phyloP scores from a whole-genome alignment of 2,329 filamentous ascomycete genomes.

The Hymenoscyphus albidus region DNA sequence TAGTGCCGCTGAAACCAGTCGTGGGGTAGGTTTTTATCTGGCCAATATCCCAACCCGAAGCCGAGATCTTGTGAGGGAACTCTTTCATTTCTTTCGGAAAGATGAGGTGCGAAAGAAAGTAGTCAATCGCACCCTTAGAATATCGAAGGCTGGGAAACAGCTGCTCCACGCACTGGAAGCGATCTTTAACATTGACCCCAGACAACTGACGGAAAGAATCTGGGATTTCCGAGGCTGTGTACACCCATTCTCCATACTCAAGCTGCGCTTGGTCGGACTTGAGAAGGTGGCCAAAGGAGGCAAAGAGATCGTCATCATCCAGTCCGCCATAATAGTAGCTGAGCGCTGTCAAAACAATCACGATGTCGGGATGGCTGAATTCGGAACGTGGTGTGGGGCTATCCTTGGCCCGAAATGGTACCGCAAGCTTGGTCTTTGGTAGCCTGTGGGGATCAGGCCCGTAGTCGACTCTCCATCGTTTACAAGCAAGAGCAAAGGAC shows the following conservation, averaged over 20 bases:
- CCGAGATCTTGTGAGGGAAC: conserved; percentile 59
- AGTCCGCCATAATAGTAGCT: conserved; percentile 57
- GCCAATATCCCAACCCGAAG: conserved; percentile 65
- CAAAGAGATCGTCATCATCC: conserved; percentile 45
- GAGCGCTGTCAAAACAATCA: conserved; percentile 52
- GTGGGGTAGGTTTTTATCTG: conserved; percentile 44
- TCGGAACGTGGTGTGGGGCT: conserved; percentile 52
- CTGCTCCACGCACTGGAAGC: conserved; percentile 40
- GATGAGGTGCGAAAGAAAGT: conserved; percentile 54
- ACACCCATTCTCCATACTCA: conserved; percentile 51
- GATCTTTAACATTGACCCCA: conserved; percentile 58
- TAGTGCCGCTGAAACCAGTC: conserved; percentile 68
- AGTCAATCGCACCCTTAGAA: conserved; percentile 56
- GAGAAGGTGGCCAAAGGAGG: conserved; percentile 44
- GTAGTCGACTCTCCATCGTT: conserved; percentile 64
- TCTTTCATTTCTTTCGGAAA: conserved; percentile 61
- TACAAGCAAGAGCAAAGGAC: conserved; percentile 48
- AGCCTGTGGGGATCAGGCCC: conserved; percentile 45
- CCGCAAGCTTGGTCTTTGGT: conserved; percentile 44
- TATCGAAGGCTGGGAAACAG: conserved; percentile 52
- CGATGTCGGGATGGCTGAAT: conserved; percentile 59
- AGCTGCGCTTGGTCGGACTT: conserved; percentile 48
- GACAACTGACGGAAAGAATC: conserved; percentile 39
- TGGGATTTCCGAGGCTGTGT: conserved; percentile 36
- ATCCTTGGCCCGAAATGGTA: conserved; percentile 60